Evolutionary conservation across 352 stramenopile species (phyloP).

Genomic region (Pythium graminicola): DNA sequence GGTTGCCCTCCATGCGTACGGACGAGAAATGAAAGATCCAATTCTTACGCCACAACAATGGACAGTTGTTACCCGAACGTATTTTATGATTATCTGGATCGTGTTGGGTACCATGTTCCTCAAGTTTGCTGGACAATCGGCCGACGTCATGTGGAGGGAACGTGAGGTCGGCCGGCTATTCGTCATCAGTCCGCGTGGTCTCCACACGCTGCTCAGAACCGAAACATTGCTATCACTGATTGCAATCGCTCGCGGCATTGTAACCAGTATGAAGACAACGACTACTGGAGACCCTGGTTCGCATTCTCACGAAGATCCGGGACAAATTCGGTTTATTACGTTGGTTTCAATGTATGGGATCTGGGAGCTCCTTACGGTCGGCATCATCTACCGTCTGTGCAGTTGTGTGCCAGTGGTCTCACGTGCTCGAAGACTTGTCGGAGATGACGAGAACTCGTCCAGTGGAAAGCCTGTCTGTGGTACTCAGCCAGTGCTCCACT

Average conservation of each 20-base stretch:
- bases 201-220: not conserved
- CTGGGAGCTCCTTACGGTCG: conserved; percentile 12
- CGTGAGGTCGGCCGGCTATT: conserved; percentile 3
- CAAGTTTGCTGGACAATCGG: conserved; percentile 2
- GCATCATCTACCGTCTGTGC: conserved; percentile 11
- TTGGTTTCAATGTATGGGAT: conserved; percentile 14
- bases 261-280: not conserved
- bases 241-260: conserved; percentile 4
- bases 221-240: conserved; percentile 11
- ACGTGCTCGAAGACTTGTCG: not conserved
- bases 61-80: conserved; percentile 7
- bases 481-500: not conserved
- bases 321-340: not conserved
- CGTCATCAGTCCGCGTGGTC: conserved; percentile 3
- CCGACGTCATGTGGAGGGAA: conserved; percentile 14
- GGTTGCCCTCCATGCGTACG: not conserved
- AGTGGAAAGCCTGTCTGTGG: not conserved
- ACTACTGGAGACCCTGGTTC: not conserved
- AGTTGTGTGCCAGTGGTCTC: conserved; percentile 4
- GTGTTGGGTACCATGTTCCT: conserved; percentile 12
- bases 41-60: conserved; percentile 1
- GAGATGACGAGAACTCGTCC: not conserved
- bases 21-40: not conserved
- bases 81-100: conserved; percentile 17
- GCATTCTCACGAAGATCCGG: not conserved